A percentile compares a stretch with the other conserved stretches of the same genome.
Evolutionary conservation across 805 yeast genomes (phyloP).

Genomic region (Cyberlindnera maritima): DNA sequence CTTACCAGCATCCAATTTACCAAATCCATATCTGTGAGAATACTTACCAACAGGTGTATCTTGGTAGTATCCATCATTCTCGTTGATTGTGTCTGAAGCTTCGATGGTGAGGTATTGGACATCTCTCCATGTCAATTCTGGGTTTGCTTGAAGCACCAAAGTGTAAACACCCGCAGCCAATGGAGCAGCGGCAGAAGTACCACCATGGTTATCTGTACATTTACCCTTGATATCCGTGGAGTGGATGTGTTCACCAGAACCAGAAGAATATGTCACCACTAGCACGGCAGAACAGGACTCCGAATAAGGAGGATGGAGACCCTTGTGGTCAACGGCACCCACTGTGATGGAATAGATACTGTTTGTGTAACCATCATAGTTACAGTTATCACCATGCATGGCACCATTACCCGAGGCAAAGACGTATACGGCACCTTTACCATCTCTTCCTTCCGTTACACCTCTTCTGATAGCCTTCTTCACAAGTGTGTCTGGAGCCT

Average conservation of each 20-base stretch:
- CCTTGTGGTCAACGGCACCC: conserved; percentile 87
- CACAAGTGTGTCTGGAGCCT: conserved; percentile 78
- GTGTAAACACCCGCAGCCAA: conserved; percentile 95
- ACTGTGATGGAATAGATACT: conserved; percentile 93
- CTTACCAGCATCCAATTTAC: conserved; percentile 78
- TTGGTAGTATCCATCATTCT: conserved; percentile 72
- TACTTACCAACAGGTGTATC: conserved; percentile 61
- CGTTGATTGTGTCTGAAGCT: conserved; percentile 66
- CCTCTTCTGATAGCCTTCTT: conserved; percentile 84
- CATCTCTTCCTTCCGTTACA: conserved; percentile 72
- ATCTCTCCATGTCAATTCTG: conserved; percentile 93
- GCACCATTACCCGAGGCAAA: conserved; percentile 98
- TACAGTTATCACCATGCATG: conserved; percentile 78
- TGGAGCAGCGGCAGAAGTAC: conserved; percentile 99
- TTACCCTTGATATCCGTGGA: conserved; percentile 73
- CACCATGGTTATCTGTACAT: conserved; percentile 83
- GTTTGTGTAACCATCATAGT: conserved; percentile 96
- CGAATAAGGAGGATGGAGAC: conserved; percentile 83
- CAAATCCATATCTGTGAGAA: conserved; percentile 89
- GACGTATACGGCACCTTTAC: conserved; percentile 85
- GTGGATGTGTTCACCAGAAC: conserved; percentile 84
- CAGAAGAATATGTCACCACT: conserved; percentile 91
- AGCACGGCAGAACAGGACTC: conserved; percentile 94
- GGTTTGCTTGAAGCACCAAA: conserved; percentile 76
- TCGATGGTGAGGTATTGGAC: conserved; percentile 79